phyloP scores from a whole-genome alignment of 2,329 filamentous ascomycete genomes.

The Samsoniella hepiali region DNA sequence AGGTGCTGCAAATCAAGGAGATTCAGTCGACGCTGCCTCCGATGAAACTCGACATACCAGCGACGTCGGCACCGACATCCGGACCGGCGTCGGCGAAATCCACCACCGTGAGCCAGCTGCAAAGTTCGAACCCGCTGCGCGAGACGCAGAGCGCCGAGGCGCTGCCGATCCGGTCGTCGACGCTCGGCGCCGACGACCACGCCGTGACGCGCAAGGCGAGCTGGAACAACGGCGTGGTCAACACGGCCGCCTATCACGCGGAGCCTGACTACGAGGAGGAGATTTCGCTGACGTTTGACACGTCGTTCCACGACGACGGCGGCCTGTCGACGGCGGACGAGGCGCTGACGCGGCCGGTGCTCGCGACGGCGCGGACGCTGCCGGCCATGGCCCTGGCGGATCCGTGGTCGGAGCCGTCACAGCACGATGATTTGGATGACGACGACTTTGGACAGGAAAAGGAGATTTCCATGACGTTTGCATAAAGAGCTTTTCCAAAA shows the following conservation, averaged over 20 bases:
- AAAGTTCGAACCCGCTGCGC: slow-evolving; percentile 29
- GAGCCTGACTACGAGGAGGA: slow-evolving; percentile 44
- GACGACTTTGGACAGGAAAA: slow-evolving; percentile 69
- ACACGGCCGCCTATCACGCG: slow-evolving; percentile 28
- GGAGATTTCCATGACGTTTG: slow-evolving; percentile 81
- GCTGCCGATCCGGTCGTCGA: slow-evolving; percentile 25
- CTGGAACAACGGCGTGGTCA: slow-evolving; percentile 20
- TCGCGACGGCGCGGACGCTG: slow-evolving; percentile 44
- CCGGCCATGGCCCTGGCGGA: slow-evolving; percentile 52
- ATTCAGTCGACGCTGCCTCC: slow-evolving; percentile 85
- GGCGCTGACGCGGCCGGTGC: slow-evolving; percentile 26
- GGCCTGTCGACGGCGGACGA: slow-evolving; percentile 30
- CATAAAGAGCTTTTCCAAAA: slow-evolving; percentile 38
- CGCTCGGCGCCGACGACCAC: slow-evolving; percentile 21
- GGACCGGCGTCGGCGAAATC: slow-evolving; percentile 24
- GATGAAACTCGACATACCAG: slow-evolving; percentile 69
- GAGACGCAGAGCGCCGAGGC: slow-evolving; percentile 48
- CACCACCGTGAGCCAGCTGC: slow-evolving; percentile 21
- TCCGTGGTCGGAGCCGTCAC: slow-evolving; percentile 53
- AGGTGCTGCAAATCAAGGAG: slow-evolving; percentile 64
- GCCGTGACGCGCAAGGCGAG: slow-evolving; percentile 15
- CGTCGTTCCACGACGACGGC: slow-evolving; percentile 47
- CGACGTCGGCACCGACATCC: slow-evolving; percentile 23
- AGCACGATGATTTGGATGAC: slow-evolving; percentile 52
- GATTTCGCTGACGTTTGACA: slow-evolving; percentile 71